These are phyloP conservation scores for Auricularia sp. DNA, from an alignment of 768 basidiomycete genomes.

Conservation along the genomic window DNA sequence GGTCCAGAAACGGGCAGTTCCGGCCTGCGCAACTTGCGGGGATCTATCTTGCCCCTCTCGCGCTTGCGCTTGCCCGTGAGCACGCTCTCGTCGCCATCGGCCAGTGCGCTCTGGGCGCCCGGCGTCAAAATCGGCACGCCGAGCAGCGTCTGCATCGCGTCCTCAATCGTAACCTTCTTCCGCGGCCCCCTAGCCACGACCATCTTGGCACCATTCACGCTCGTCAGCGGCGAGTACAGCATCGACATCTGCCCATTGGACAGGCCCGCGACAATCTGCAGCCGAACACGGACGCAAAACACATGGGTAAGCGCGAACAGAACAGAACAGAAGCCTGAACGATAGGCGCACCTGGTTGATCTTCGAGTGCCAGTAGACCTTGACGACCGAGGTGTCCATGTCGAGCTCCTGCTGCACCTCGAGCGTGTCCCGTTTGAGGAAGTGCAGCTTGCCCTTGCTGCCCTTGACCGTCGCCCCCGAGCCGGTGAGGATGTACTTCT, in stretches of 20 bases:
- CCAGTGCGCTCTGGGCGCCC: conserved; percentile 86
- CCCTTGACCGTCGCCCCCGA: conserved; percentile 58
- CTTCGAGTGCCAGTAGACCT: conserved; percentile 88
- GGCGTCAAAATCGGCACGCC: conserved; percentile 88
- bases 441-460: conserved; percentile 59
- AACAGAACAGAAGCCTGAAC: not conserved
- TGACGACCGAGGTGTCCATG: conserved; percentile 74
- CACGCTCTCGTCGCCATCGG: conserved; percentile 44
- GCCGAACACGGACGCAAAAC: conserved; percentile 5
- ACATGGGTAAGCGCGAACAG: not conserved
- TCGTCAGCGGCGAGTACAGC: conserved; percentile 84
- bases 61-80: conserved; percentile 68
- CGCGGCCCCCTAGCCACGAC: conserved; percentile 80
- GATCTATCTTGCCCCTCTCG: conserved; percentile 82
- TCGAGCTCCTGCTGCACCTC: conserved; percentile 58
- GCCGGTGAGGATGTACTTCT: conserved; percentile 81
- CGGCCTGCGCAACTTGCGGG: conserved; percentile 84
- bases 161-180: conserved; percentile 72
- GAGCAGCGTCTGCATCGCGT: conserved; percentile 77
- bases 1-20: conserved; percentile 90
- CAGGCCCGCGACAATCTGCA: conserved; percentile 75
- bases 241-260: conserved; percentile 84
- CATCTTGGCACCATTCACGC: conserved; percentile 87
- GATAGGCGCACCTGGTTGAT: conserved; percentile 79
- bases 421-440: conserved; percentile 61